phyloP scores from a whole-genome alignment of 2,329 filamentous ascomycete genomes.

The Ampelomyces quisqualis region DNA sequence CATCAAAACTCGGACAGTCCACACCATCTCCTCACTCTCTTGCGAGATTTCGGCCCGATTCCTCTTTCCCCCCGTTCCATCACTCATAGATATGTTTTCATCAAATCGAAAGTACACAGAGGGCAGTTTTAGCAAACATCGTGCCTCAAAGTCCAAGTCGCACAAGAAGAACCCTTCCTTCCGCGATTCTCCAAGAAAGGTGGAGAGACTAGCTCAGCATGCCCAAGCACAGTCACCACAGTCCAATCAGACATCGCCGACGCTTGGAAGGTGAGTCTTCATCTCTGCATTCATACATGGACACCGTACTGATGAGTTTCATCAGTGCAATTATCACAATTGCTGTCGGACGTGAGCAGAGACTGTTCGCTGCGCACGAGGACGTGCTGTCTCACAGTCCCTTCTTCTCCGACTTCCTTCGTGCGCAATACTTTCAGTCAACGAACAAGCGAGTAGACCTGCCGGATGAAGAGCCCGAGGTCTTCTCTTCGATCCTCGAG shows the following conservation, averaged over 20 bases:
- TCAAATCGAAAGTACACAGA: conserved; percentile 35
- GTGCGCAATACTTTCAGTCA: conserved; percentile 62
- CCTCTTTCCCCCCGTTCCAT: too few species aligned
- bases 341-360: conserved; percentile 75
- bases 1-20: neutral
- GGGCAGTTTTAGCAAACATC: conserved; percentile 44
- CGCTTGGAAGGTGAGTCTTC: conserved; percentile 39
- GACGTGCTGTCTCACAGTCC: conserved; percentile 76
- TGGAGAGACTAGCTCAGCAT: conserved; percentile 40
- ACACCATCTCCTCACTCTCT: neutral
- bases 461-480: conserved; percentile 82
- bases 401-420: conserved; percentile 70
- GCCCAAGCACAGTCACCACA: conserved; percentile 36
- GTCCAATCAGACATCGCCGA: conserved; percentile 41
- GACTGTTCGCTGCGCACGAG: conserved; percentile 90
- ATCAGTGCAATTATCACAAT: conserved; percentile 69
- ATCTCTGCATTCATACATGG: neutral
- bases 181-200: conserved; percentile 37
- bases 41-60: neutral
- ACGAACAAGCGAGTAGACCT: conserved; percentile 72
- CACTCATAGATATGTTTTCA: too few species aligned
- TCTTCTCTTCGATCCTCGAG: conserved; percentile 87
- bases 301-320: conserved; percentile 18
- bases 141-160: conserved; percentile 43
- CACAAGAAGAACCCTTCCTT: conserved; percentile 43